Percentiles rank a stretch among this genome's conserved stretches.
phyloP scores from a whole-genome alignment of 352 stramenopile genomes.

The Globisporangium sylvaticum region DNA sequence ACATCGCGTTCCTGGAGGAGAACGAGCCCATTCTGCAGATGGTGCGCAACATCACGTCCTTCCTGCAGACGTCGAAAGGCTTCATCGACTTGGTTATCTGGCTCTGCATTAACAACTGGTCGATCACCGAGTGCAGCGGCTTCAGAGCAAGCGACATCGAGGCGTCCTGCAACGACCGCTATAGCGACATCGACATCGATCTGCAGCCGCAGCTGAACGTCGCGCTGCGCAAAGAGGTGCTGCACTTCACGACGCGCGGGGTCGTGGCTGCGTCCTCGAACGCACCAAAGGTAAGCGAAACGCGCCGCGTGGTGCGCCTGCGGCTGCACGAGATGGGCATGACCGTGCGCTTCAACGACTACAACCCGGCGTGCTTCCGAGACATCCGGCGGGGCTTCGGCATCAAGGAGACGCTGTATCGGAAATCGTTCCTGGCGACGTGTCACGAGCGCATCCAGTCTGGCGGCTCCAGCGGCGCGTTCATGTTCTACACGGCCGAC shows the following conservation, averaged over 20 bases:
- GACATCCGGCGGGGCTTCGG: constrained; percentile 77
- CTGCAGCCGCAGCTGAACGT: constrained; percentile 85
- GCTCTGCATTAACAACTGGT: constrained; percentile 67
- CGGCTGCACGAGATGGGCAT: constrained; percentile 81
- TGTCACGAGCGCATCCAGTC: constrained; percentile 82
- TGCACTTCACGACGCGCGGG: constrained; percentile 85
- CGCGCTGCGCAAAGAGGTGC: constrained; percentile 81
- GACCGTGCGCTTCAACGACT: constrained; percentile 79
- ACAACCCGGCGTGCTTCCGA: constrained; percentile 61
- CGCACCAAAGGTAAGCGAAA: constrained; percentile 39
- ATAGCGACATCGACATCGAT: constrained; percentile 78
- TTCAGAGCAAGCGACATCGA: constrained; percentile 10
- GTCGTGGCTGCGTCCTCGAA: constrained; percentile 78
- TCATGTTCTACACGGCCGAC: constrained; percentile 91
- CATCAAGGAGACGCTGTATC: constrained; percentile 71
- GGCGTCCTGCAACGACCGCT: constrained; percentile 31
- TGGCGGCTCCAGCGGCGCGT: constrained; percentile 85
- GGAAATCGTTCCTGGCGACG: constrained; percentile 68
- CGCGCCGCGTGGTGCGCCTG: constrained; percentile 57
- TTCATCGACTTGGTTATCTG: constrained; percentile 85
- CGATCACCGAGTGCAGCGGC: constrained; percentile 21
- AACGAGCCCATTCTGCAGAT: constrained; percentile 23
- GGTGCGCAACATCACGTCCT: constrained; percentile 59
- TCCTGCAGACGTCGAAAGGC: constrained; percentile 70
- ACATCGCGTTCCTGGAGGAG: constrained; percentile 48